A percentile compares a stretch with the other conserved stretches of the same genome.
Evolutionary conservation across 2,329 filamentous ascomycete genomes (phyloP).

Genomic region (Aureobasidium sp.): DNA sequence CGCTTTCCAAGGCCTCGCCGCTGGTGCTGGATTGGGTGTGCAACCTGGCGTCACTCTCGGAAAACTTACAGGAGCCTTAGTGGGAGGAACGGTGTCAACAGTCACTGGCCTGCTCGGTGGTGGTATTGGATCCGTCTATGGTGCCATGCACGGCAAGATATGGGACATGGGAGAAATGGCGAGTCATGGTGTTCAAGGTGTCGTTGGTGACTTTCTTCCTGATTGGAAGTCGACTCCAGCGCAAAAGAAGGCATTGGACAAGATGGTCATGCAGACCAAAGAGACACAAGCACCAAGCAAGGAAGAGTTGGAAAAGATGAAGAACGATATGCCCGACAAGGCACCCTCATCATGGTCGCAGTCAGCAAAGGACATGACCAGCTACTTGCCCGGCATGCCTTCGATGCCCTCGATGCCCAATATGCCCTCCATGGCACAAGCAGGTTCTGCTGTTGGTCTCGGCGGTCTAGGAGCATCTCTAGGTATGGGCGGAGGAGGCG

Average conservation of each 20-base stretch:
- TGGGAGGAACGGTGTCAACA: conserved; percentile 25
- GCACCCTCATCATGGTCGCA: conserved; percentile 27
- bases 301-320: conserved; percentile 28
- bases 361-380: conserved; percentile 25
- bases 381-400: conserved; percentile 20
- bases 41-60: conserved; percentile 27
- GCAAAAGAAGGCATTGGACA: conserved; percentile 29
- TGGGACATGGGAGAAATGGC: conserved; percentile 29
- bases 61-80: conserved; percentile 27
- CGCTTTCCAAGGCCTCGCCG: conserved; percentile 31
- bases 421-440: conserved; percentile 17
- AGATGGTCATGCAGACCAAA: conserved; percentile 29
- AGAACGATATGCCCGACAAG: conserved; percentile 24
- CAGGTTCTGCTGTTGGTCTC: conserved; percentile 18
- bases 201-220: conserved; percentile 26
- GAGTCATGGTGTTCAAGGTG: conserved; percentile 25
- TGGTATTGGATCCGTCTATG: conserved; percentile 28
- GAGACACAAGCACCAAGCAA: conserved; percentile 25
- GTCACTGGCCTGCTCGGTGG: conserved; percentile 27
- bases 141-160: conserved; percentile 26
- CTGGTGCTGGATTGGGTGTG: conserved; percentile 30
- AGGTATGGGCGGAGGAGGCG: conserved; percentile 16
- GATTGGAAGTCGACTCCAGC: conserved; percentile 26
- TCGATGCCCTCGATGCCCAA: conserved; percentile 17
- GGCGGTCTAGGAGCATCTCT: conserved; percentile 24